Percentiles rank a stretch among this genome's conserved stretches.
These are phyloP conservation scores for Clarireedia paspali DNA, from an alignment of 2,329 filamentous ascomycete genomes.

Conservation along the genomic window DNA sequence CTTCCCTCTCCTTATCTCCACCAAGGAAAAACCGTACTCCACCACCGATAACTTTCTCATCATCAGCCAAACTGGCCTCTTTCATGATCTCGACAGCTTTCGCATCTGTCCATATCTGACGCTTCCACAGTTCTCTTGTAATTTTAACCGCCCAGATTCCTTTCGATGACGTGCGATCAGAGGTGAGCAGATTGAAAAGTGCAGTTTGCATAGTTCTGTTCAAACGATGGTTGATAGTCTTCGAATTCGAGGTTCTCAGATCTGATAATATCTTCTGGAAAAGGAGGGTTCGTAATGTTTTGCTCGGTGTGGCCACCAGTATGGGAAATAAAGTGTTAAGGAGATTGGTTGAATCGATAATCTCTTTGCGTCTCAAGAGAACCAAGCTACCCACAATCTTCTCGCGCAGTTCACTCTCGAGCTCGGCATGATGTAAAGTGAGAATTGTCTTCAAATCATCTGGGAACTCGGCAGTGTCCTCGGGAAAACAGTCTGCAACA, in stretches of 20 bases:
- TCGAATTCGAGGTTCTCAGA: constrained; percentile 78
- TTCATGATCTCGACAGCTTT: constrained; percentile 98
- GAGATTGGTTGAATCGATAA: constrained; percentile 76
- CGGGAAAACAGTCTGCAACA: constrained; percentile 86
- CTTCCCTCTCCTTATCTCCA: constrained; percentile 91
- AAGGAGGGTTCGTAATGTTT: constrained; percentile 76
- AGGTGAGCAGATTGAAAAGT: constrained; percentile 82
- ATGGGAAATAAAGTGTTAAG: constrained; percentile 93
- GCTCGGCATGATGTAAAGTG: constrained; percentile 69
- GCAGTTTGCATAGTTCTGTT: constrained; percentile 92
- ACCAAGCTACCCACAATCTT: constrained; percentile 91
- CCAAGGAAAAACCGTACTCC: constrained; percentile 93
- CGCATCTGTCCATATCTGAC: constrained; percentile 91
- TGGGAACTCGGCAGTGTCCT: constrained; percentile 69
- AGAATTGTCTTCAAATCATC: constrained; percentile 76
- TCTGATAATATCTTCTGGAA: constrained; percentile 89
- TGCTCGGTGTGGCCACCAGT: constrained; percentile 84
- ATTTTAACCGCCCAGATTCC: constrained; percentile 95
- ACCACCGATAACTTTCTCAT: constrained; percentile 84
- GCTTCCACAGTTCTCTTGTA: constrained; percentile 90
- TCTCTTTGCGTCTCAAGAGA: constrained; percentile 80
- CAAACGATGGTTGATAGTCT: constrained; percentile 81
- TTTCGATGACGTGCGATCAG: constrained; percentile 76
- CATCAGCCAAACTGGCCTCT: constrained; percentile 78
- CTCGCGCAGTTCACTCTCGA: constrained; percentile 81